Percentiles rank a stretch among this genome's conserved stretches.
Evolutionary conservation across 495 filamentous ascomycete species (phyloP).

Genomic region (Xylaria flabelliformis): DNA sequence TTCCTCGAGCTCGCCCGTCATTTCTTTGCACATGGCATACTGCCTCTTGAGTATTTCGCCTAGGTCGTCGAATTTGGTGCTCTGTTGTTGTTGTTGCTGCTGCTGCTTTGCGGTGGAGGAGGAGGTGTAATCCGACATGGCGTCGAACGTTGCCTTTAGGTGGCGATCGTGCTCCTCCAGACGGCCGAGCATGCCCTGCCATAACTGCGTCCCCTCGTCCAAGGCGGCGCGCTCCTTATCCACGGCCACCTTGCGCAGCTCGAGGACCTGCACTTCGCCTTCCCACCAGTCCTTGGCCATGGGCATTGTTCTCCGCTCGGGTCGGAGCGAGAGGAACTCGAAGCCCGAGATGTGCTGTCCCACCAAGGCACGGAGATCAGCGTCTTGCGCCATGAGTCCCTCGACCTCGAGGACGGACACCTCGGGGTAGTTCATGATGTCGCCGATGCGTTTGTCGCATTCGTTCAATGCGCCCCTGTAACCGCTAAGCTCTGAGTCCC

Average conservation of each 20-base stretch:
- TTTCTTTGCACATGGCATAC: conserved; percentile 61
- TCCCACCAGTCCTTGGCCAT: conserved; percentile 82
- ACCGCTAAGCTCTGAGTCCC: conserved; percentile 59
- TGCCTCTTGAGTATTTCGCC: conserved; percentile 52
- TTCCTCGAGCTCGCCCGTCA: conserved; percentile 64
- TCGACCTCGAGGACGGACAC: conserved; percentile 50
- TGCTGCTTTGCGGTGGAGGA: conserved; percentile 18
- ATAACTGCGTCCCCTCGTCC: conserved; percentile 82
- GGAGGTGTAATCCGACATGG: conserved; percentile 20
- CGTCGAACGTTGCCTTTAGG: conserved; percentile 63
- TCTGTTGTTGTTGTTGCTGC: background rate
- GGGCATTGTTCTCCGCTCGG: conserved; percentile 72
- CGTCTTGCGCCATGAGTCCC: conserved; percentile 38
- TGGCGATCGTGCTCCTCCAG: conserved; percentile 72
- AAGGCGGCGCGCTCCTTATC: conserved; percentile 75
- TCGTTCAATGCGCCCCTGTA: conserved; percentile 53
- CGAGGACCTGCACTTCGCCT: conserved; percentile 64
- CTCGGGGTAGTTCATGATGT: conserved; percentile 59
- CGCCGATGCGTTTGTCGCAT: conserved; percentile 47
- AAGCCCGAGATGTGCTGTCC: conserved; percentile 43
- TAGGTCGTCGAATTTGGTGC: conserved; percentile 22
- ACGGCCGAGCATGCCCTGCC: conserved; percentile 71
- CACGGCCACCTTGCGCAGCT: conserved; percentile 63
- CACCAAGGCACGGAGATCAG: conserved; percentile 35
- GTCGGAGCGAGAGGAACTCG: conserved; percentile 64